Base-by-base conservation (phyloP, 768 basidiomycete genomes). In the Suillus alpinus region DNA sequence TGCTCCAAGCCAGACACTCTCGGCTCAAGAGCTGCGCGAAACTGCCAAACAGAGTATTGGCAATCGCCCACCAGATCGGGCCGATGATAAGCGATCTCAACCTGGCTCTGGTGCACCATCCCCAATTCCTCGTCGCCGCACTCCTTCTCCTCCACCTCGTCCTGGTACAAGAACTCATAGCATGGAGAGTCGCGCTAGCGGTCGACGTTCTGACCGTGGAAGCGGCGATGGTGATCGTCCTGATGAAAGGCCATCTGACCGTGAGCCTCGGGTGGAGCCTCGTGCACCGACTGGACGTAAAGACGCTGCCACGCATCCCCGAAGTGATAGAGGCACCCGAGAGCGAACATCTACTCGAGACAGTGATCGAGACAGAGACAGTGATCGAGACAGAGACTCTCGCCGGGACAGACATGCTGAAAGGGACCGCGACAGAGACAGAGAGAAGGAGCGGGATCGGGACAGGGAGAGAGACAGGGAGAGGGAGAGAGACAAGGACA, bases 1-100 rank as follows among this genome's bases (percentile, higher is more conserved):
- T 29, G 85, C 80, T 52, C 92, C 92, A 2, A 93, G 91, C 66
- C 89, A 92, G 67, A 92, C 91, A 0, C 74, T 78, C 6, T 89
- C 88, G 10, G 90, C 91, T 1, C 89, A 92, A 65, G 91, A 91
- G 66, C 79, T 92, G 16, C 82, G 92, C 55, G 89, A 90, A 69
- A 91, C 88, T 2, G 91, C 91, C 6, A 89, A 87, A 67, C 87
- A 89, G 67, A 80, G 84, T 16, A 82, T 86, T 46, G 71, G 70
- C 39, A 78, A 71, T 18, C 72, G 77, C 40, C 65, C 63, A 47
- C 60, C 70, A 46, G 85, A 67, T 65, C 78, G 69, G 61, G 63
- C 66, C 23, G 83, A 83, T 34, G 80, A 81, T 52, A 78, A 75
- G 40, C 82, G 84, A 20, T 75, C 74, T 64, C 81, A 80, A 56